Base-by-base conservation (phyloP, 352 stramenopile genomes). In the Pythium volutum region DNA sequence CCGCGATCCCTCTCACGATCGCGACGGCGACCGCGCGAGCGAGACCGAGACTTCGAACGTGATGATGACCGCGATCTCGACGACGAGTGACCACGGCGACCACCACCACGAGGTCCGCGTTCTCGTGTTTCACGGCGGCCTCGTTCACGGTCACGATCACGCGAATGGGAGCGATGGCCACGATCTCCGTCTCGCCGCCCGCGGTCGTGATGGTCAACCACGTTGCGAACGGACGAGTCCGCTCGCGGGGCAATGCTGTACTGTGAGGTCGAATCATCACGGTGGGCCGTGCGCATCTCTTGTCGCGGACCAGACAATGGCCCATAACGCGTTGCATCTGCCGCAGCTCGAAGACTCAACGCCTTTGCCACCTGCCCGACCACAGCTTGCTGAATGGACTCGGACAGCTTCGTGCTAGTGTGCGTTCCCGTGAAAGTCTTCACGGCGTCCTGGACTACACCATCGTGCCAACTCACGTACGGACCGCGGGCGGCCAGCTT, bases 21-120 rank as follows among this genome's bases (percentile, higher is more conserved):
- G 22, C 57, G 63, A 55, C 47, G 53, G 20, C 55, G 73, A 41
- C 51, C 67, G n/a, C 58, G 64, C 18, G 75, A 82, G n/a, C 59
- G 55, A n/a, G 58, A 75, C 26, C 71, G 68, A 63, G 73, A 84
- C 20, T 64, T 63, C 16, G 74, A 85, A 20, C 64, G 66, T n/a
- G 60, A 70, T 3, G 41, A 55, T 3, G 74, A 84, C 31, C 31
- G 33, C 6, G 73, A 84, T 33, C 61, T 69, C 39, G 62, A 69
- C 29, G 41, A 61, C n/a, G 55, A 69, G 15, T 8, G 47, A 1
- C 34, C 29, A 43, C 38, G 47, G 3, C 47, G 55, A 34, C 55
- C 27, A 36, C 55, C 23, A 16, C 25, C 8, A 12, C 48, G 46
- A 59, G 4, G 4, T 11, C 23, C 22, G n/a, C 36, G 53, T 1